These are phyloP conservation scores for Talaromyces sp. DNA, from an alignment of 2,329 filamentous ascomycete species.

Conservation along the genomic window DNA sequence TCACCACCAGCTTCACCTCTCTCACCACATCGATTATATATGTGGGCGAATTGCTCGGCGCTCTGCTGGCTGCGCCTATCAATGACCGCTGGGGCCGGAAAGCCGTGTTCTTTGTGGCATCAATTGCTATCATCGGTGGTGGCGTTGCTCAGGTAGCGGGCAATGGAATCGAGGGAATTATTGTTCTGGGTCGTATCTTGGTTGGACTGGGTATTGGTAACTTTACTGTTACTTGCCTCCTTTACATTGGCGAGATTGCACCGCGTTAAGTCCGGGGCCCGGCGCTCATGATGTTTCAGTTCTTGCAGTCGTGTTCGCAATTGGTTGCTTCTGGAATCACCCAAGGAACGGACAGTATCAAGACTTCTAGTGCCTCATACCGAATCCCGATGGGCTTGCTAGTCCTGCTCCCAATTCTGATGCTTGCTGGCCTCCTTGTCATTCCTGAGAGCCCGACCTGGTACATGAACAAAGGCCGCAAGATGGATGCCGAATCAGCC, in stretches of 20 bases:
- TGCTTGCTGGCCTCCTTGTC: slow-evolving; percentile 20
- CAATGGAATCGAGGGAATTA: slow-evolving; percentile 16
- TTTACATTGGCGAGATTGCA: slow-evolving; percentile 29
- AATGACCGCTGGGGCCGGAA: slow-evolving; percentile 34
- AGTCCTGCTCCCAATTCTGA: slow-evolving; percentile 18
- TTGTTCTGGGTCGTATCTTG: slow-evolving; percentile 22
- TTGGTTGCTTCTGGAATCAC: slow-evolving; percentile 23
- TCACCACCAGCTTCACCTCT: slow-evolving; percentile 23
- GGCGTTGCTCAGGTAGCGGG: slow-evolving; percentile 21
- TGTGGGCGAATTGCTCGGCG: slow-evolving; percentile 35
- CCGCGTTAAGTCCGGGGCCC: slow-evolving; percentile 21
- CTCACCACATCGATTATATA: slow-evolving; percentile 35
- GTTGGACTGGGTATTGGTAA: slow-evolving; percentile 26
- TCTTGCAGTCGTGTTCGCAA: slow-evolving; percentile 25
- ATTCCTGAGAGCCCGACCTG: slow-evolving; percentile 26
- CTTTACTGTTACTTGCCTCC: slow-evolving; percentile 25
- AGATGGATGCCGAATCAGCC: slow-evolving; percentile 23
- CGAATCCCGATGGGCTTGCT: slow-evolving; percentile 23
- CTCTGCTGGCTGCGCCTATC: slow-evolving; percentile 29
- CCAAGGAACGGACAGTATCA: slow-evolving; percentile 22
- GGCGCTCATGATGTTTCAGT: slow-evolving; percentile 25
- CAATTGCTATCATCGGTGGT: slow-evolving; percentile 27
- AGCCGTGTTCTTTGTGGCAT: slow-evolving; percentile 28
- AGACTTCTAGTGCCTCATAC: slow-evolving; percentile 17
- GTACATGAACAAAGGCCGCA: slow-evolving; percentile 25